phyloP scores from a whole-genome alignment of 495 filamentous ascomycete genomes.

The Aspergillus sparsus region DNA sequence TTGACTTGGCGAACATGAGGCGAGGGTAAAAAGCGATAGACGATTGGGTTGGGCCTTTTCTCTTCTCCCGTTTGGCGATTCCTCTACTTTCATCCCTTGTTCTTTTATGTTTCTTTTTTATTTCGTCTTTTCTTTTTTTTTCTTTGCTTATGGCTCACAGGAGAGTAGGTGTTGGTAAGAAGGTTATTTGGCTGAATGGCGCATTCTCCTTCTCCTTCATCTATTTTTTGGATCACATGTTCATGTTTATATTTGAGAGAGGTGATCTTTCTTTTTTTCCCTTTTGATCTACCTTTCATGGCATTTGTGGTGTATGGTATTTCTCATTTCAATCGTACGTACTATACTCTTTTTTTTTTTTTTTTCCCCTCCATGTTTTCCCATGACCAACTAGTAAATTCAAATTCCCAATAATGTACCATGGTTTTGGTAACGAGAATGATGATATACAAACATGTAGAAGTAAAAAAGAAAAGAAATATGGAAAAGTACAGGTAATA shows the following conservation, averaged over 20 bases:
- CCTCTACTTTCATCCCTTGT: background rate
- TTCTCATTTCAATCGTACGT: background rate
- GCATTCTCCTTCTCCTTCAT: background rate
- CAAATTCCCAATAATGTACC: too few species aligned
- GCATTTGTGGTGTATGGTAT: slow-evolving; percentile 15
- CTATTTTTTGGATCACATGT: background rate
- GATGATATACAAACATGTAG: background rate
- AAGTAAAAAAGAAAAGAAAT: background rate
- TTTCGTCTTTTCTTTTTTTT: too few species aligned
- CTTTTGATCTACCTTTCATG: background rate
- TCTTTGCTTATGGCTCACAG: background rate
- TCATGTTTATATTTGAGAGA: background rate
- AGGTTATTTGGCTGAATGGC: slow-evolving; percentile 2
- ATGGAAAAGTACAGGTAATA: background rate
- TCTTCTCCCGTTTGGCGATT: background rate
- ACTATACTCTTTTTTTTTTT: background rate
- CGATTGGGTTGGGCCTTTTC: slow-evolving; percentile 3
- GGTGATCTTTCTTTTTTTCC: background rate
- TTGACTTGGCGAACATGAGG: slow-evolving; percentile 1
- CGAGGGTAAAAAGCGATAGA: slow-evolving; percentile 8
- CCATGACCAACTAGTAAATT: too few species aligned
- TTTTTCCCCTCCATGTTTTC: background rate
- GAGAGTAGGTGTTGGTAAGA: background rate
- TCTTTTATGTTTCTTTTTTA: background rate
- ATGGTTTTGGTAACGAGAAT: too few species aligned